Conservation (phyloP, 1,139 yeast species). For the Nakaseomyces delphensis region DNA sequence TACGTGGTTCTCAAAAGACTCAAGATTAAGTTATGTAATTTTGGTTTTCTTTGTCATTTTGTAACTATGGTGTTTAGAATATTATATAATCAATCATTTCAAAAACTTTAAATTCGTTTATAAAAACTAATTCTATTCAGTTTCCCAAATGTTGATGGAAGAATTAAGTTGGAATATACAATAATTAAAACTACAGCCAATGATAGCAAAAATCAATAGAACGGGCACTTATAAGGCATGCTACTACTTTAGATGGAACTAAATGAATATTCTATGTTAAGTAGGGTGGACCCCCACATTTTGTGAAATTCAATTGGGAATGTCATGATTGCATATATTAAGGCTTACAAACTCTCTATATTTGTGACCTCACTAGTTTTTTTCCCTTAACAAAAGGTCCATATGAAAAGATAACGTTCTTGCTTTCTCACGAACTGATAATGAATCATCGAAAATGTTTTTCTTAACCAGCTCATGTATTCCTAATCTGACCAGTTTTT, state of each 20-base stretch:
- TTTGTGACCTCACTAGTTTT: neutral
- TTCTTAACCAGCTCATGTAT: slow-evolving; percentile 25
- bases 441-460: slow-evolving; percentile 24
- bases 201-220: no score
- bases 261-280: no score
- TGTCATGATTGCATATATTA: no score
- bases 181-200: no score
- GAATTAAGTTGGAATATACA: no score
- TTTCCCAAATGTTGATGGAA: neutral
- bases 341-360: no score
- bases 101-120: slow-evolving; percentile 4
- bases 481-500: slow-evolving; percentile 24
- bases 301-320: no score
- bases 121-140: neutral
- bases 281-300: no score
- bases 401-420: slow-evolving; percentile 28
- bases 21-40: slow-evolving; percentile 10
- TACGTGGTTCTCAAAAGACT: slow-evolving; percentile 57
- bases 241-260: no score
- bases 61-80: slow-evolving; percentile 7
- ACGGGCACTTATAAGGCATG: no score
- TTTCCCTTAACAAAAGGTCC: slow-evolving; percentile 24
- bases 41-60: slow-evolving; percentile 12
- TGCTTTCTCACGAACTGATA: slow-evolving; percentile 30
- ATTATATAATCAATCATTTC: slow-evolving; percentile 9